Base-by-base conservation (phyloP, 169 alveolate genomes). In the Eimeria praecox region DNA sequence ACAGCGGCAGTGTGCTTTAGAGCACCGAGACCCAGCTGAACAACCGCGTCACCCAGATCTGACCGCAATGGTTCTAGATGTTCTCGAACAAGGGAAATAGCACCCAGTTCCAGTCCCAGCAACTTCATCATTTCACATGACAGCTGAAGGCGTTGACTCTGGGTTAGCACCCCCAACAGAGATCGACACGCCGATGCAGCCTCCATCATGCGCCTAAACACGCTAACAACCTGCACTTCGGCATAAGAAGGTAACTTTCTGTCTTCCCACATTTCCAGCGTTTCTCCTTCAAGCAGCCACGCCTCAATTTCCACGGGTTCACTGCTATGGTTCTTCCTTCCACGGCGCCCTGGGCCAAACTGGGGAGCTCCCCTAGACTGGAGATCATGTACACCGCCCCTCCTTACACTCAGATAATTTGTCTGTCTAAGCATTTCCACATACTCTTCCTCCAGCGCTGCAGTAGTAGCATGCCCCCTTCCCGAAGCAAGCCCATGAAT, bases 31-130 rank as follows among this genome's bases (percentile, higher is more conserved):
- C 86, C 86, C 86, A 77, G 18, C 16, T 0, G 24, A 8, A 18
- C 38, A 44, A 77, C 22, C 14, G 86, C 33, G 56, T 42, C 56
- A 27, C 86, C 62, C 5, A 77, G 40, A 10, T 12, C 22, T 42
- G 33, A 44, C 86, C 86, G 33, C 20, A 44, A 22, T 22, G 18
- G 86, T 27, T 77, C 86, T 12, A 77, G 52, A 9, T 40, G 22
- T 22, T 77, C 40, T 27, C 18, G 52, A 40, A 77, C 86, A 4
- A 77, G 24, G 62, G 86, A 77, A 20, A 77, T 40, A 8, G 86
- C 86, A 8, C 86, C 86, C 49, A 77, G 35, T 22, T 77, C 86
- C 59, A 77, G 86, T 18, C 62, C 12, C 14, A 77, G 22, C 35
- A 77, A 20, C 27, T 62, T 40, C 56, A 77, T 42, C 86, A 42